These are phyloP conservation scores for Phytophthora chlamydospora DNA, from an alignment of 352 stramenopile species.

Conservation along the genomic window DNA sequence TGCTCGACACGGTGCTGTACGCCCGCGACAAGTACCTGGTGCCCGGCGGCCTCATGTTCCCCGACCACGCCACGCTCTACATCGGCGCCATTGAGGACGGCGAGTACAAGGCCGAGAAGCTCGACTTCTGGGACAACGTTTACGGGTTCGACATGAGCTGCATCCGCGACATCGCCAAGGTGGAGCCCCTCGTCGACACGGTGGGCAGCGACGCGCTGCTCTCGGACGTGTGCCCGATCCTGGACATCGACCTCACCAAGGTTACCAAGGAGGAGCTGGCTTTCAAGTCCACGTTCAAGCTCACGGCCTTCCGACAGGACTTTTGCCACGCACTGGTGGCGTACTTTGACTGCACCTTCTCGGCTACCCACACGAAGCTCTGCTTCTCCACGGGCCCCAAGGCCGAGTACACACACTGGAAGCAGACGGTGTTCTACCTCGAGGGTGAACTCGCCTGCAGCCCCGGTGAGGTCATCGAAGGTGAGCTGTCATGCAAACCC, in stretches of 20 bases:
- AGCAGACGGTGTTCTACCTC: conserved; percentile 98
- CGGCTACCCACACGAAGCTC: conserved; percentile 94
- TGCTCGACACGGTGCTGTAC: conserved; percentile 97
- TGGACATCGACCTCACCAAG: conserved; percentile 92
- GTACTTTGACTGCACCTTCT: conserved; percentile 99
- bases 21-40: conserved; percentile 97
- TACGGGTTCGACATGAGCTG: conserved; percentile 99
- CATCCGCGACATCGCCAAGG: conserved; percentile 97
- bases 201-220: conserved; percentile 93
- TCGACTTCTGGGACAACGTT: conserved; percentile 98
- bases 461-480: conserved; percentile 89
- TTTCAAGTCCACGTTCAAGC: conserved; percentile 92
- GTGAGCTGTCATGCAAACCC: conserved; percentile 87
- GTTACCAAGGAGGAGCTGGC: conserved; percentile 95
- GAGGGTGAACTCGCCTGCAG: conserved; percentile 85
- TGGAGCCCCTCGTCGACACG: conserved; percentile 97
- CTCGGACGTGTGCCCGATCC: conserved; percentile 91
- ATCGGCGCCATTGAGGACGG: conserved; percentile 96
- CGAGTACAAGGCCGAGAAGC: conserved; percentile 94
- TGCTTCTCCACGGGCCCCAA: conserved; percentile 95
- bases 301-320: conserved; percentile 94
- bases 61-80: conserved; percentile 96
- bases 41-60: conserved; percentile 94
- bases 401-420: conserved; percentile 99
- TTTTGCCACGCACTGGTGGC: conserved; percentile 96